Percentiles rank a stretch among this genome's conserved stretches.
Conservation (phyloP, 495 filamentous ascomycete genomes). For the Aspergillus kassunensis region DNA sequence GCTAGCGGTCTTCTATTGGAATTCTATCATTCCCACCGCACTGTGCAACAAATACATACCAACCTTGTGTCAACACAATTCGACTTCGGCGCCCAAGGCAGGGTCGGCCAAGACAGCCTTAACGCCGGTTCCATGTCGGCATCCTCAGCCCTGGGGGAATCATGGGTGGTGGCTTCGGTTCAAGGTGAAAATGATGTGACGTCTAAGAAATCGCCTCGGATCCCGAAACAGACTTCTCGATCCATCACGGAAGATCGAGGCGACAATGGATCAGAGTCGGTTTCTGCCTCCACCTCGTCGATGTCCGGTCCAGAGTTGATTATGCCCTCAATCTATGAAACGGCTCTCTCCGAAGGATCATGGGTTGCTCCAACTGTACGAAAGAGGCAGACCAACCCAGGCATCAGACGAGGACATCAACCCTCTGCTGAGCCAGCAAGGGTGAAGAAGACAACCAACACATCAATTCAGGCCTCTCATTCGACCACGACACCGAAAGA, state of each 20-base stretch:
- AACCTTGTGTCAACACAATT: neutral
- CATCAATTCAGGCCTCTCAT: neutral
- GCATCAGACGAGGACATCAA: slow-evolving; percentile 29
- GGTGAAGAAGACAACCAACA: neutral
- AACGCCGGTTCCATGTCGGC: slow-evolving; percentile 22
- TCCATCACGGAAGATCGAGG: slow-evolving; percentile 1
- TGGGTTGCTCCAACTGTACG: slow-evolving; percentile 36
- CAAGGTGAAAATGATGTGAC: slow-evolving; percentile 10
- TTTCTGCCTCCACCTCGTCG: slow-evolving; percentile 26
- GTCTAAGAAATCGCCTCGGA: neutral
- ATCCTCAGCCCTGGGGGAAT: slow-evolving; percentile 31
- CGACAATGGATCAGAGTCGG: slow-evolving; percentile 24
- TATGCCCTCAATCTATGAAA: slow-evolving; percentile 45
- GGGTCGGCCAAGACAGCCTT: neutral
- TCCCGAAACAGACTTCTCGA: slow-evolving; percentile 2
- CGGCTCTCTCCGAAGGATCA: slow-evolving; percentile 33
- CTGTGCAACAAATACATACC: neutral
- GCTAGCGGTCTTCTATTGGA: neutral
- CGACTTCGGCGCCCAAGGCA: neutral
- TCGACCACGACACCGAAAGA: neutral
- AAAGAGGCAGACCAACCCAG: slow-evolving; percentile 12
- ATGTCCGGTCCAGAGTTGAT: slow-evolving; percentile 42
- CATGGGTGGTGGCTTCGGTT: slow-evolving; percentile 36
- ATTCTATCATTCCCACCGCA: neutral
- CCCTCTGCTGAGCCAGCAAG: slow-evolving; percentile 7